Evolutionary conservation across 345 rosid genomes (phyloP), one percentile per base, ranked within the genome.

Genomic region (Lagerstroemia speciosa): DNA sequence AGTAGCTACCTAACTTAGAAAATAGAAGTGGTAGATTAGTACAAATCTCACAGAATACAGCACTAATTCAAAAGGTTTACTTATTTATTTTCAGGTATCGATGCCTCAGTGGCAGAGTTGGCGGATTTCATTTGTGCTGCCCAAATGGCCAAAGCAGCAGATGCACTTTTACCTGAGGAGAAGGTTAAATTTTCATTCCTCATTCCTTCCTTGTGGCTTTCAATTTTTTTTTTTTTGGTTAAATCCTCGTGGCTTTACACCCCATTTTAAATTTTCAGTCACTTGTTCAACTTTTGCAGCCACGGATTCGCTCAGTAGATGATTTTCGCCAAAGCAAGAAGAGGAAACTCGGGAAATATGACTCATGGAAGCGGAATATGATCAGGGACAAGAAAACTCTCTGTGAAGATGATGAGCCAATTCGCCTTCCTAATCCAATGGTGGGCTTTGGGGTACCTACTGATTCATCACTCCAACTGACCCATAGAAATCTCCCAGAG

Each of bases 391-490:
- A 72, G 77, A 69, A 70, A 69, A 43, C 46, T 31, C 58, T 64
- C 71, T 46, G 57, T 29, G 79, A 32, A 62, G 86, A 79, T 52
- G 89, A 82, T 3, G 91, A 87, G 74, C 57, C 62, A 1, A 52
- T 91, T 65, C 90, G 85, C 20, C 83, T 91, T 50, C 97, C 98
- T 70, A 86, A 79, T 68, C 96, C 96, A 29, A 93, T 91, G 98
- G 75, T 86, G 32, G 98, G 98, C 26, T 93, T 83, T 76, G 98
- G 98, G n/a, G 74, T 83, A 32, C 98, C 98, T 12, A 69, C 65
- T 1, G 83, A 93, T 3, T 48, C 55, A 32, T 66, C 83, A 1
- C 66, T 41, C 16, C 41, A 20, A 14, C 40, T 76, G 46, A 72
- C 74, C 52, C 65, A 72, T 22, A 76, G 98, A 70, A 64, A 45